Percentiles rank a stretch among this genome's conserved stretches.
Conservation (phyloP, 805 yeast genomes). For the Maudiozyma barnettii region DNA sequence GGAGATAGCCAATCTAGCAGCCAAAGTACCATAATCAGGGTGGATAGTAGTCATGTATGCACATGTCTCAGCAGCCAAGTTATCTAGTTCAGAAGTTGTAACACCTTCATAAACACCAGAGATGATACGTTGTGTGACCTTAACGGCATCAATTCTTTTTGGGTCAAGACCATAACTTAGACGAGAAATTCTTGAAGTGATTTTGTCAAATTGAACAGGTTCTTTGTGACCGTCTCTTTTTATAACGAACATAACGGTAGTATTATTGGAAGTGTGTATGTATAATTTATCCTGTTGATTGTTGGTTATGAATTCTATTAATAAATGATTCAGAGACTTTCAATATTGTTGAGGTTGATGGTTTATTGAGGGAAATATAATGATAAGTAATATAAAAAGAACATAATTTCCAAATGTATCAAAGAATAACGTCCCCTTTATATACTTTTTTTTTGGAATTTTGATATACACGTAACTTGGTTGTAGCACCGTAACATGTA, state of each 20-base stretch:
- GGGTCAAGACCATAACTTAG: constrained; percentile 87
- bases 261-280: neutral
- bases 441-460: neutral
- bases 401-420: neutral
- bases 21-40: constrained; percentile 91
- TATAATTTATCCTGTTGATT: neutral
- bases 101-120: constrained; percentile 82
- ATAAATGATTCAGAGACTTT: neutral
- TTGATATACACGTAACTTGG: too few relatives aligned
- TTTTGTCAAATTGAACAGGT: constrained; percentile 89
- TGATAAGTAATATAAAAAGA: neutral
- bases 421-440: neutral
- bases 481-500: neutral
- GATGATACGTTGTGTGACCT: constrained; percentile 84
- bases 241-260: constrained; percentile 56
- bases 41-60: constrained; percentile 93
- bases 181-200: constrained; percentile 87
- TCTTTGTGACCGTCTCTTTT: constrained; percentile 91
- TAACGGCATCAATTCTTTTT: constrained; percentile 79
- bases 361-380: neutral
- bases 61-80: constrained; percentile 86
- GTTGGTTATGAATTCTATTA: neutral
- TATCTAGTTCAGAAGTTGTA: constrained; percentile 70
- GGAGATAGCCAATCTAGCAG: constrained; percentile 89
- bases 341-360: neutral